These are phyloP conservation scores for Microbotryum lychnidis-dioicae DNA, from an alignment of 1,284 basidiomycete species.

Conservation along the genomic window DNA sequence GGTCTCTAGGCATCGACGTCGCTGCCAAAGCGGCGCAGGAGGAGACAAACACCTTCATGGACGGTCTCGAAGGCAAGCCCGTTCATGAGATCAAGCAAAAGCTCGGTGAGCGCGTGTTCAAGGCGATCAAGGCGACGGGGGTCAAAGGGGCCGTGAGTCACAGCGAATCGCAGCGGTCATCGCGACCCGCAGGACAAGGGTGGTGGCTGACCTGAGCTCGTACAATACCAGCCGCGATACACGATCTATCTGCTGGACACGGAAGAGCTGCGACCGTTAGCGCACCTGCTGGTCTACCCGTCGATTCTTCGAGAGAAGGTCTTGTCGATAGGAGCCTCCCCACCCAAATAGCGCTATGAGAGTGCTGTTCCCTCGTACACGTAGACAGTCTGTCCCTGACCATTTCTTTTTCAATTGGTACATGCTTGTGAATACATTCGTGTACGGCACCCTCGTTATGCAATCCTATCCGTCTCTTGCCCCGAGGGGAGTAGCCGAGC, in stretches of 20 bases:
- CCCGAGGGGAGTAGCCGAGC: too few species aligned
- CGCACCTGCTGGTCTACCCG: conserved; percentile 76
- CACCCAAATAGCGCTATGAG: too few species aligned
- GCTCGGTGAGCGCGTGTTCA: conserved; percentile 60
- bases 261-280: conserved; percentile 70
- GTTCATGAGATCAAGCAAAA: conserved; percentile 62
- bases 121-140: conserved; percentile 59
- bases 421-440: too few species aligned
- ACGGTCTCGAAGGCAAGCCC: conserved; percentile 56
- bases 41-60: conserved; percentile 68
- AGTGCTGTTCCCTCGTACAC: too few species aligned
- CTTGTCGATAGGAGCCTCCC: not conserved
- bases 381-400: too few species aligned
- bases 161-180: too few species aligned
- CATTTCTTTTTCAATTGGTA: too few species aligned
- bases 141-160: conserved; percentile 65
- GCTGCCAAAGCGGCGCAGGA: conserved; percentile 55
- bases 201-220: conserved; percentile 7
- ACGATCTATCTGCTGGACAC: conserved; percentile 72
- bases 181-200: not conserved
- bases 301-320: conserved; percentile 60
- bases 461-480: too few species aligned
- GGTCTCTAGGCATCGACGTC: conserved; percentile 50
- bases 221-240: conserved; percentile 55
- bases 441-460: too few species aligned